Evolutionary conservation across 768 basidiomycete species (phyloP), one percentile per base, ranked within the genome.

Genomic region (Auricularia sp.): DNA sequence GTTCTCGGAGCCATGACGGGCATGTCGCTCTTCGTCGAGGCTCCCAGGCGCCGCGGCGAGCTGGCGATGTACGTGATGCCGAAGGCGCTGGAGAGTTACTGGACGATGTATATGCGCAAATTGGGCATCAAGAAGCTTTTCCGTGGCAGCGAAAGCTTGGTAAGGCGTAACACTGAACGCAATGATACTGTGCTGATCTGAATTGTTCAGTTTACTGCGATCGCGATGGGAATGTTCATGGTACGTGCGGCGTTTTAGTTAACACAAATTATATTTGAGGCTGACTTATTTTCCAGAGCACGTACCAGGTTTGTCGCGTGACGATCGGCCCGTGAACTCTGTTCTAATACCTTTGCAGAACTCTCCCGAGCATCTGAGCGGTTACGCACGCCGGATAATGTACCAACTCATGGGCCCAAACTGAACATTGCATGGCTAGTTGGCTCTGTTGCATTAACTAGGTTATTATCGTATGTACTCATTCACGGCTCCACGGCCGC

Each of bases 171-270:
- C 84, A 75, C 62, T 39, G 61, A 35, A 47, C 60, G 62, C 21
- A 56, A 34, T 39, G 33, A 34, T 63, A 56, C 34, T 61, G 66
- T 7, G 33, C 29, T 33, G 21, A 62, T 33, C 2, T 51, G 63
- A 16, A 58, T 61, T 62, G 47, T 12, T 11, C 56, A 83, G 81
- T 73, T 90, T 58, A 85, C 86, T 7, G 85, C 87, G 2, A 78
- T 88, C 64, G 93, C 88, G 11, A 92, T 94, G 88, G 87, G 86
- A 5, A 91, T 97, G 91, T 90, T 95, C 44, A 89, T 93, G 87
- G 39, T 85, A 66, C 64, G 84, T 75, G 29, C 58, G 29, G 29
- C 29, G 29, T 29, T 29, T 29, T 2, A 65, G 51, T 36, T 23
- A 44, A 16, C 5, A 18, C 8, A 43, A 3, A 3, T 34, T 35